Evolutionary conservation across 352 stramenopile species (phyloP), one percentile per base, ranked within the genome.

Genomic region (Elongisporangium undulatum): DNA sequence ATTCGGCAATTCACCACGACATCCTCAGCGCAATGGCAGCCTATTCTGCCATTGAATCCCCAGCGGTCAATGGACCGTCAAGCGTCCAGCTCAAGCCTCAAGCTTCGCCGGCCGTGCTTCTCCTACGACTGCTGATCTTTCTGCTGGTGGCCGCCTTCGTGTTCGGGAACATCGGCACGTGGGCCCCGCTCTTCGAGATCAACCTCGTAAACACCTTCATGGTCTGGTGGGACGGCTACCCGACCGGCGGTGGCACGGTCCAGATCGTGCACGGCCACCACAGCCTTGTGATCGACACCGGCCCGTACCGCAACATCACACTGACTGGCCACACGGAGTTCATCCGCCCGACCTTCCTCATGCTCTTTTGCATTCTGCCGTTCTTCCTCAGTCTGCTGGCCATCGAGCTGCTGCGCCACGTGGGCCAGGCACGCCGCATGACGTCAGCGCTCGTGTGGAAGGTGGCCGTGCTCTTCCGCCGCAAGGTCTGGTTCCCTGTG

Each of bases 301-400:
- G 72, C 16, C 53, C 75, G 21, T 67, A 68, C 22, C 76, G 76
- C 39, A 76, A 86, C 64, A 82, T 83, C 69, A 79, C 68, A 5
- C 59, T 73, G 63, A 71, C 58, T n/a, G 73, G 75, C 45, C 77
- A 87, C 72, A 83, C 70, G 7, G 82, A 91, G 64, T 86, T 91
- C 71, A 66, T 88, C 45, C 71, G 69, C 3, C 75, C 75, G 49
- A 91, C 78, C 15, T 91, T 83, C 61, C 68, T 91, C 50, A 69
- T 88, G 29, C 67, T 91, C 53, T 88, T 85, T 59, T 81, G 75
- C 64, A 77, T 89, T 29, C 23, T 87, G 17, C 82, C 82, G 1
- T 77, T 92, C 64, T 54, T 87, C 54, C 21, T 80, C 50, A 74
- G 74, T 50, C 60, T 87, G 54, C 39, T 91, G 24, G 48, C 79